Conservation (phyloP, 2,329 filamentous ascomycete genomes). For the Cytospora piceae region DNA sequence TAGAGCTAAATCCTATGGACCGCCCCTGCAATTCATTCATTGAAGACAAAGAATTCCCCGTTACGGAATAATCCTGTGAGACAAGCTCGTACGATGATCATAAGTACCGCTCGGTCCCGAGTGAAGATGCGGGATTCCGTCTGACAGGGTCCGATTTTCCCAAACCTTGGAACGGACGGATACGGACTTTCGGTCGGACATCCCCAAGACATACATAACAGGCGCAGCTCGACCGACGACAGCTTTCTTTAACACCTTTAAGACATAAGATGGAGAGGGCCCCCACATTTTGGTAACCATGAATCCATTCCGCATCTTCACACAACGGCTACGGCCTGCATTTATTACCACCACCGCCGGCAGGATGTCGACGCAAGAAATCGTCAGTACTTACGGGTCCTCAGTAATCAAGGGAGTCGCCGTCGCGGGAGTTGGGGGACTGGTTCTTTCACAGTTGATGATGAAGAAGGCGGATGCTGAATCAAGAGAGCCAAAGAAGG, state of each 20-base stretch:
- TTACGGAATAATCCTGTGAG: no score
- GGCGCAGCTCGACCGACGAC: background rate
- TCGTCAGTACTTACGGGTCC: constrained; percentile 18
- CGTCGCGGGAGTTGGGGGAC: constrained; percentile 22
- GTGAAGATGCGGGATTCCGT: background rate
- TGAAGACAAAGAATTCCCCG: no score
- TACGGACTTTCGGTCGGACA: constrained; percentile 28
- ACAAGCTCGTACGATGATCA: background rate
- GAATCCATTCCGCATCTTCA: constrained; percentile 24
- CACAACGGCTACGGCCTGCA: constrained; percentile 24
- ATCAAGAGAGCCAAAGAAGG: constrained; percentile 15
- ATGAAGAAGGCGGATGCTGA: constrained; percentile 21
- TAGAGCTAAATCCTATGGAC: no score
- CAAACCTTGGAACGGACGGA: constrained; percentile 15
- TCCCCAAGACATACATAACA: constrained; percentile 30
- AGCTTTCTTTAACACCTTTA: constrained; percentile 1
- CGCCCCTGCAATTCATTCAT: no score
- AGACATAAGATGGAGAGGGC: background rate
- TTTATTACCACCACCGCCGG: background rate
- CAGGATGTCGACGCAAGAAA: constrained; percentile 25
- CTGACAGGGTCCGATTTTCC: background rate
- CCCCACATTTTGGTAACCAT: background rate
- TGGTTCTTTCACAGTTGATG: constrained; percentile 23
- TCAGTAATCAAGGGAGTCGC: constrained; percentile 25
- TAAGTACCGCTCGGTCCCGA: constrained; percentile 25